Conservation (phyloP, 169 alveolate species). For the Plasmodium cynomolgi region DNA sequence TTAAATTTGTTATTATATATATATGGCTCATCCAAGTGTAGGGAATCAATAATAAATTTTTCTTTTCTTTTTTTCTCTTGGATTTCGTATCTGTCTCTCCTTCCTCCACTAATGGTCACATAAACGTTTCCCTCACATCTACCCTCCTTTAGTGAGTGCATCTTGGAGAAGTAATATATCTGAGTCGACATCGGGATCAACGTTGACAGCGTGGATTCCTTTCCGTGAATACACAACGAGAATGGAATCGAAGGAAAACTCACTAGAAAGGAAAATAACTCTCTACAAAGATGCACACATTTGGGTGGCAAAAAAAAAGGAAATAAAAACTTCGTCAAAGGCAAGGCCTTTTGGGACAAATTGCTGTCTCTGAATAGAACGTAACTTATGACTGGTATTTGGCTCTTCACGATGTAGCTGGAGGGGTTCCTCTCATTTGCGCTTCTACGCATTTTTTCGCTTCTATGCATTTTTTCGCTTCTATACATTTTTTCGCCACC, state of each 20-base stretch:
- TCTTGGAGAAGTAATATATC: slow-evolving; percentile 52
- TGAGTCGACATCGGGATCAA: slow-evolving; percentile 51
- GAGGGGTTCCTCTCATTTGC: neutral
- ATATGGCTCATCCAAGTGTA: slow-evolving; percentile 25
- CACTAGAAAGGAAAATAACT: slow-evolving; percentile 28
- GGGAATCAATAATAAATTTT: slow-evolving; percentile 47
- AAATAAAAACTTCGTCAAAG: slow-evolving; percentile 51
- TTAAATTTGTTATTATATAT: slow-evolving; percentile 22
- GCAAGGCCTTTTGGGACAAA: slow-evolving; percentile 48
- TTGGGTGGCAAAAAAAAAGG: slow-evolving; percentile 54
- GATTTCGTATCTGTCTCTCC: neutral
- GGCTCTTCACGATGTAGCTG: slow-evolving; percentile 20
- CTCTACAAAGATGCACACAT: slow-evolving; percentile 50
- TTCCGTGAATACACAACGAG: slow-evolving; percentile 67
- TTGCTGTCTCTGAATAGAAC: slow-evolving; percentile 49
- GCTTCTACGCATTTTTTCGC: neutral
- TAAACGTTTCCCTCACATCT: neutral
- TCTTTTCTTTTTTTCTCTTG: slow-evolving; percentile 34
- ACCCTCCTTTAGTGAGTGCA: slow-evolving; percentile 26
- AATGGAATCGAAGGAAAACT: slow-evolving; percentile 63
- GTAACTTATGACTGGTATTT: slow-evolving; percentile 61
- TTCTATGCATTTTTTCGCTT: neutral
- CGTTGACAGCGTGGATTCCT: slow-evolving; percentile 39
- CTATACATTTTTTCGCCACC: neutral
- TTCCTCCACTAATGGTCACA: slow-evolving; percentile 16